Conservation (phyloP, 2,329 filamentous ascomycete species). For the Drechslerella dactyloides region DNA sequence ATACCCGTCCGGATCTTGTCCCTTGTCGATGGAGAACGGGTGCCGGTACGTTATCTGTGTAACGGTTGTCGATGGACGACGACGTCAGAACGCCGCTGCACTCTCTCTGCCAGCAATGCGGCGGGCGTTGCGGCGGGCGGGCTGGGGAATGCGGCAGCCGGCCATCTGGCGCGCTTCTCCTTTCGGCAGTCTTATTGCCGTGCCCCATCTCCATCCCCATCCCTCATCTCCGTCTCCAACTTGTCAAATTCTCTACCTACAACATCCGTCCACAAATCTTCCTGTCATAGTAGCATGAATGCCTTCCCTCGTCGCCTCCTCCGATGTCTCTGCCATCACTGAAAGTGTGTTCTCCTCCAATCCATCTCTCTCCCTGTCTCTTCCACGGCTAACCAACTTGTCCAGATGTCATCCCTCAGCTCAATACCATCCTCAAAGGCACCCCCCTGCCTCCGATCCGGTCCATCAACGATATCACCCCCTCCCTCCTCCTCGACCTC, state of each 20-base stretch:
- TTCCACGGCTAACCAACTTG: conserved; percentile 16
- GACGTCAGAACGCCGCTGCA: too few species aligned
- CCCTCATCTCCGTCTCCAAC: conserved; percentile 3
- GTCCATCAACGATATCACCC: conserved; percentile 40
- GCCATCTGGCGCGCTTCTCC: conserved; percentile 10
- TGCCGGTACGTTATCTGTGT: too few species aligned
- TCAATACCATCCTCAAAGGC: conserved; percentile 40
- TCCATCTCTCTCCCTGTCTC: conserved; percentile 6
- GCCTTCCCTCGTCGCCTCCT: conserved; percentile 41
- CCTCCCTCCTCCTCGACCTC: conserved; percentile 48
- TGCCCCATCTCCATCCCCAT: conserved; percentile 12
- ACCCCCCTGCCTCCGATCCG: conserved; percentile 38
- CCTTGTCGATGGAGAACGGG: too few species aligned
- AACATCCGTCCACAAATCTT: background rate
- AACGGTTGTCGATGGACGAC: too few species aligned
- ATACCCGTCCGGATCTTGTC: too few species aligned
- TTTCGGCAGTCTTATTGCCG: background rate
- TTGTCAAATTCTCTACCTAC: background rate
- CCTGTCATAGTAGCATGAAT: conserved; percentile 31
- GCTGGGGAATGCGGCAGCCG: conserved; percentile 12
- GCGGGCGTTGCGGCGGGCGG: conserved; percentile 36
- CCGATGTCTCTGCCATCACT: conserved; percentile 37
- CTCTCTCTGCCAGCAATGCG: conserved; percentile 2
- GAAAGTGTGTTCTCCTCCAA: conserved; percentile 28
- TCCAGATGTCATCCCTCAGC: conserved; percentile 47